Conservation (phyloP, 1,139 yeast species). For the Candida albicans region DNA sequence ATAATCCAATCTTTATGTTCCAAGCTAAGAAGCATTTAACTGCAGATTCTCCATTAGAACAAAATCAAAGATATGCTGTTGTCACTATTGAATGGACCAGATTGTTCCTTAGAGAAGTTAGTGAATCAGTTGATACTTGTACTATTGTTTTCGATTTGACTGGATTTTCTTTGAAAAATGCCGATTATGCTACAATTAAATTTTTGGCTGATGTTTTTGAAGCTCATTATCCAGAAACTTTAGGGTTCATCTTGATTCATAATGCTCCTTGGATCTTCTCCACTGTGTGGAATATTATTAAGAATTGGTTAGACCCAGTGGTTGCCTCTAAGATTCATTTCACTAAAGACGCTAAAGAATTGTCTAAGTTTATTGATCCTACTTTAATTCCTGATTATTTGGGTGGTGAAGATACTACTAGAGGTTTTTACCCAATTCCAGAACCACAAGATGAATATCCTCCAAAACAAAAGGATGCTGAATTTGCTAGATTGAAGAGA, state of each 20-base stretch:
- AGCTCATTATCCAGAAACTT: constrained; percentile 50
- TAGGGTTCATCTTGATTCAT: constrained; percentile 41
- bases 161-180: constrained; percentile 47
- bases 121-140: constrained; percentile 37
- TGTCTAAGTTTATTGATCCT: constrained; percentile 33
- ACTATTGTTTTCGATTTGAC: constrained; percentile 47
- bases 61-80: constrained; percentile 41
- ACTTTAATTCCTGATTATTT: constrained; percentile 37
- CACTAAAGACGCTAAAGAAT: constrained; percentile 38
- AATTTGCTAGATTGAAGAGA: constrained; percentile 26
- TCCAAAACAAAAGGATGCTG: constrained; percentile 31
- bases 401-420: constrained; percentile 39
- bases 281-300: constrained; percentile 48
- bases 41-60: constrained; percentile 39
- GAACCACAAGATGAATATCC: constrained; percentile 30
- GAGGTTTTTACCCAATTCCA: constrained; percentile 32
- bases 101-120: constrained; percentile 36
- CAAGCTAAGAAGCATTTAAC: constrained; percentile 41
- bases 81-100: constrained; percentile 43
- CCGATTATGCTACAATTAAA: constrained; percentile 45
- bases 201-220: constrained; percentile 47
- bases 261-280: constrained; percentile 54
- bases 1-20: constrained; percentile 41
- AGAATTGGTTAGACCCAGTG: constrained; percentile 49
- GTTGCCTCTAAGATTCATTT: constrained; percentile 48